Evolutionary conservation across 1,284 basidiomycete genomes (phyloP), one percentile per base, ranked within the genome.

Genomic region (Irpex rosettiformis): DNA sequence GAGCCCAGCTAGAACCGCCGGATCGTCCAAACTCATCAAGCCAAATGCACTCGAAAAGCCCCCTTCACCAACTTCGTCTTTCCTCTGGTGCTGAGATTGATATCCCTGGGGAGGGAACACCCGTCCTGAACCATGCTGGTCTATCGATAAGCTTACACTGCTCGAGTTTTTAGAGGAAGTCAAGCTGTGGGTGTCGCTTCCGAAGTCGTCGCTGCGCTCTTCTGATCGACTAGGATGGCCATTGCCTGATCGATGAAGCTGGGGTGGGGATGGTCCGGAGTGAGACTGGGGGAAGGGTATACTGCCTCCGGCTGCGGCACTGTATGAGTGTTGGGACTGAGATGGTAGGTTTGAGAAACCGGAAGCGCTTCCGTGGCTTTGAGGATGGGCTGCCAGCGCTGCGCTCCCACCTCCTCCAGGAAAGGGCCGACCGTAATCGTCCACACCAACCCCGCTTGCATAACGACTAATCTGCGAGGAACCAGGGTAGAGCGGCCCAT

Each of bases 21-120:
- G 81, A 65, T 89, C 87, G 60, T 89, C 87, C 54, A 90, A 77
- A 22, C 81, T 82, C 85, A 90, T 82, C 55, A 86, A 77, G 4
- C 86, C 88, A 67, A 90, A 89, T 1, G 84, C 84, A 48, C 78
- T 81, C 2, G 82, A 85, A 67, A 90, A 84, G 3, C 81, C 80
- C 47, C 76, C 79, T 61, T 79, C 69, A 40, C 65, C 65, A 45
- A 64, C 59, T 1, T 61, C 66, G 8, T 64, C 59, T 28, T 64
- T 62, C 6, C 52, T 63, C 25, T 58, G 56, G 29, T 56, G 24
- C n/a, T 58, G 56, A 18, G 52, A 43, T 22, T 55, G 59, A 22
- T 45, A 49, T 33, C 28, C 56, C 5, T 55, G 57, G 10, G 58
- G 37, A 25, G 33, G 29, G 37, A 61, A 57, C 16, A 47, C 55